phyloP scores from a whole-genome alignment of 768 basidiomycete genomes.

The Psilocybe tampanensis region DNA sequence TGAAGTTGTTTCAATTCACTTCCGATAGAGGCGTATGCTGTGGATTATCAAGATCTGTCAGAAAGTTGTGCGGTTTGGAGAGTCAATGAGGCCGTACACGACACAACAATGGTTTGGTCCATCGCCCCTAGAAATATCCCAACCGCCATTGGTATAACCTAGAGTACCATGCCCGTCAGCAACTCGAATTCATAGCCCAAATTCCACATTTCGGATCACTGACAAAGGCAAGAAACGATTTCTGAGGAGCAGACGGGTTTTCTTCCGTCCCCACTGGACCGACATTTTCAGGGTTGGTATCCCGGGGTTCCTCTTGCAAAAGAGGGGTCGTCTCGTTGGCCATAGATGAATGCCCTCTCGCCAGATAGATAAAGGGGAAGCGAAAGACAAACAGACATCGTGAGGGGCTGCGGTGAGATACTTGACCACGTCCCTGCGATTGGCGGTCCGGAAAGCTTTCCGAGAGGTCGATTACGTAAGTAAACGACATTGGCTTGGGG shows the following conservation, averaged over 20 bases:
- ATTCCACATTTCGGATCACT: not conserved
- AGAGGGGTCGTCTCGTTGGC: conserved; percentile 38
- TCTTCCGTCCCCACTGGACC: not conserved
- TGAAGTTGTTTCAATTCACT: conserved; percentile 63
- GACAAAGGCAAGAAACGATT: conserved; percentile 28
- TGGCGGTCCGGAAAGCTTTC: not conserved
- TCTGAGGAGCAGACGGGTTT: not conserved
- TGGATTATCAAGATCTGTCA: not conserved
- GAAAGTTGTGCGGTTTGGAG: not conserved
- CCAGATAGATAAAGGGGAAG: not conserved
- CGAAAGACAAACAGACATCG: not conserved
- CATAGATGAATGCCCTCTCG: conserved; percentile 17
- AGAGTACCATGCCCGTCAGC: not conserved
- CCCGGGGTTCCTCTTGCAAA: conserved; percentile 17
- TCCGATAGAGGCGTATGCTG: conserved; percentile 57
- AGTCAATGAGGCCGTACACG: conserved; percentile 31
- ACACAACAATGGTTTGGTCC: conserved; percentile 52
- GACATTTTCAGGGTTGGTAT: conserved; percentile 2
- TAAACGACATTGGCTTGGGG: not conserved
- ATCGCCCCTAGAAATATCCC: conserved; percentile 50
- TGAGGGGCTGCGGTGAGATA: not conserved
- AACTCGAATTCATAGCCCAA: not conserved
- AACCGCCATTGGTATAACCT: conserved; percentile 51
- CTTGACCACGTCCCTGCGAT: not conserved
- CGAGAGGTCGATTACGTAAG: not conserved